Percentiles rank a stretch among this genome's conserved stretches.
phyloP scores from a whole-genome alignment of 2,329 filamentous ascomycete species.

The Xylaria sp. region DNA sequence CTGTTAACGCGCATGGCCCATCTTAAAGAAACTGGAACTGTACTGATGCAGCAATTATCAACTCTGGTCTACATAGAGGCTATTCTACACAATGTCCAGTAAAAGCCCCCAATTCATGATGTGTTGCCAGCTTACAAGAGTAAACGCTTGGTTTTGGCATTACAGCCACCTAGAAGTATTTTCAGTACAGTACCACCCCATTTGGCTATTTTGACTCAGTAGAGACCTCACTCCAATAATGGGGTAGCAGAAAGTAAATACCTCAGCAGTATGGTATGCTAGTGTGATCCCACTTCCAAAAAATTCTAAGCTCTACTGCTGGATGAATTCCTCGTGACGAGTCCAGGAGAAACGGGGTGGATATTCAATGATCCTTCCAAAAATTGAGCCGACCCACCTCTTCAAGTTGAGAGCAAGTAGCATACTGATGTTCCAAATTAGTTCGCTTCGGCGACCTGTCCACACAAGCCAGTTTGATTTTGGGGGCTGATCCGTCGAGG shows the following conservation, averaged over 20 bases:
- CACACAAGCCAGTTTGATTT: constrained; percentile 40
- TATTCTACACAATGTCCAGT: constrained; percentile 38
- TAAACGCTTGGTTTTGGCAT: constrained; percentile 14
- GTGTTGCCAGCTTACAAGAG: constrained; percentile 8
- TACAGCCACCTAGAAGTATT: constrained; percentile 15
- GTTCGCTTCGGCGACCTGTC: constrained; percentile 37
- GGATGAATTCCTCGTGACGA: constrained; percentile 25
- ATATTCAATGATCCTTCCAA: constrained; percentile 49
- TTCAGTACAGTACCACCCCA: background rate
- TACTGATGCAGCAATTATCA: constrained; percentile 35
- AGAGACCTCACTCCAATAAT: constrained; percentile 23
- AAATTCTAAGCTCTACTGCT: constrained; percentile 30
- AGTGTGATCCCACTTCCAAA: constrained; percentile 26
- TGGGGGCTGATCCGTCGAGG: constrained; percentile 53
- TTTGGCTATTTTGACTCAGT: background rate
- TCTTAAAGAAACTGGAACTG: background rate
- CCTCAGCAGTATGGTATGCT: constrained; percentile 23
- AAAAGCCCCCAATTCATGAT: constrained; percentile 27
- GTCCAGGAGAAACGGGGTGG: constrained; percentile 30
- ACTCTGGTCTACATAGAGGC: constrained; percentile 26
- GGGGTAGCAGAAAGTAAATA: constrained; percentile 28
- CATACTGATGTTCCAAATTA: constrained; percentile 30
- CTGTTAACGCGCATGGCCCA: background rate
- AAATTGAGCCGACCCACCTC: constrained; percentile 26
- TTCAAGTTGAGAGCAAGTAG: constrained; percentile 1